These are phyloP conservation scores for Grammothele lineata DNA, from an alignment of 768 basidiomycete genomes.

Conservation along the genomic window DNA sequence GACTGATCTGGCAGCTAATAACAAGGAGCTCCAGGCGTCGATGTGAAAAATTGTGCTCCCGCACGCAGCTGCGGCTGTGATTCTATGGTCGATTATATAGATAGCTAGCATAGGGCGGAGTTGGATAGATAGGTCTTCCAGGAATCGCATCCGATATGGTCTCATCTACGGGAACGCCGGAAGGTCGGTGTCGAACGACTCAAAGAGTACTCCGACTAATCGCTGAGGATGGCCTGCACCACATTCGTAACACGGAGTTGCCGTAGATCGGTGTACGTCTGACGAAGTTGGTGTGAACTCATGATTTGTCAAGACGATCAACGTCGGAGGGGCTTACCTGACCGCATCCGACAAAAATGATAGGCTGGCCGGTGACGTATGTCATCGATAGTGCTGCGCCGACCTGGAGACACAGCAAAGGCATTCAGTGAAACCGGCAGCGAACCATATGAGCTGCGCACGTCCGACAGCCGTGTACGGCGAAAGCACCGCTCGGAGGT, in stretches of 20 bases:
- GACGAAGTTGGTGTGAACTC: not conserved
- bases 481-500: not conserved
- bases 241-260: conserved; percentile 90
- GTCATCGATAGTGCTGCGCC: conserved; percentile 99
- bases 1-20: too few relatives aligned
- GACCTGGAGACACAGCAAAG: conserved; percentile 50
- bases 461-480: too few relatives aligned
- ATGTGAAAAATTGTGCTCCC: too few relatives aligned
- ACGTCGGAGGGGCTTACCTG: conserved; percentile 49
- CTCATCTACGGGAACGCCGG: too few relatives aligned
- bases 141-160: too few relatives aligned
- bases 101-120: too few relatives aligned
- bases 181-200: too few relatives aligned
- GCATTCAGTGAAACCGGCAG: not conserved
- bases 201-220: conserved; percentile 40
- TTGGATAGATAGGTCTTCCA: too few relatives aligned
- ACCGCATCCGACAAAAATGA: conserved; percentile 96
- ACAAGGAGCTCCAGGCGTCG: too few relatives aligned
- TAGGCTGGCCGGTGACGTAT: conserved; percentile 97
- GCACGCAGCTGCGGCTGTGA: too few relatives aligned
- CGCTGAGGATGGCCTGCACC: conserved; percentile 85
- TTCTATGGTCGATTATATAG: too few relatives aligned
- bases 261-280: conserved; percentile 96
- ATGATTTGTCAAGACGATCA: too few relatives aligned
- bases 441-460: not conserved